A percentile compares a stretch with the other conserved stretches of the same genome.
Evolutionary conservation across 495 filamentous ascomycete genomes (phyloP).

Genomic region (Cercophora sp.): DNA sequence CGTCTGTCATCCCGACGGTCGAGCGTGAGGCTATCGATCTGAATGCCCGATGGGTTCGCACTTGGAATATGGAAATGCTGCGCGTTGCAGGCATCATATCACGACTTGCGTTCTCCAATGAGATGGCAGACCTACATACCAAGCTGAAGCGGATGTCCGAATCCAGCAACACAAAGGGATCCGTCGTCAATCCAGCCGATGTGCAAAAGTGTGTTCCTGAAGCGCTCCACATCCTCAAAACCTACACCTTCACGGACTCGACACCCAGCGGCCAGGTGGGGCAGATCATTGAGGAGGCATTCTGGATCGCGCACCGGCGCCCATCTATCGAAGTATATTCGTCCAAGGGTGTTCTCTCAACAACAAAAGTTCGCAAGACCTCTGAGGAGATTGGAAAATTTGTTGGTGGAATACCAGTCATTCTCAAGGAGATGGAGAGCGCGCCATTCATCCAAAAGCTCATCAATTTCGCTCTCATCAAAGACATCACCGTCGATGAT

Average conservation of each 20-base stretch:
- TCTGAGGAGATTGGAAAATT: conserved; percentile 78
- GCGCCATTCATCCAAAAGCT: conserved; percentile 71
- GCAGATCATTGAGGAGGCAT: conserved; percentile 82
- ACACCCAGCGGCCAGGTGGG: conserved; percentile 80
- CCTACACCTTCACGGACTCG: conserved; percentile 82
- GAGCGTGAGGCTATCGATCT: conserved; percentile 96
- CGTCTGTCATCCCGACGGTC: conserved; percentile 96
- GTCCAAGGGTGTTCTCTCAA: conserved; percentile 76
- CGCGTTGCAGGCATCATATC: conserved; percentile 85
- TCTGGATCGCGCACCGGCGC: conserved; percentile 85
- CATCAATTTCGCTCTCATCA: conserved; percentile 73
- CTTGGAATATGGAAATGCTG: conserved; percentile 96
- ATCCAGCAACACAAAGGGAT: conserved; percentile 40
- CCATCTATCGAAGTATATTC: conserved; percentile 82
- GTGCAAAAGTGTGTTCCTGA: conserved; percentile 66
- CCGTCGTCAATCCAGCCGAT: conserved; percentile 47
- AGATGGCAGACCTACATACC: conserved; percentile 71
- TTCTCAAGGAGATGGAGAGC: conserved; percentile 69
- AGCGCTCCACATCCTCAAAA: conserved; percentile 71
- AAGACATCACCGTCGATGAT: conserved; percentile 79
- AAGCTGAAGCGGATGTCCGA: conserved; percentile 47
- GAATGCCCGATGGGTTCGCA: conserved; percentile 87
- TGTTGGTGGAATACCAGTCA: conserved; percentile 81
- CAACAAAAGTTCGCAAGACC: conserved; percentile 70
- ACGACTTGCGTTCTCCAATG: conserved; percentile 77